Evolutionary conservation across 1,139 yeast genomes (phyloP), one percentile per base, ranked within the genome.

Genomic region (Geotrichum histeridarum): DNA sequence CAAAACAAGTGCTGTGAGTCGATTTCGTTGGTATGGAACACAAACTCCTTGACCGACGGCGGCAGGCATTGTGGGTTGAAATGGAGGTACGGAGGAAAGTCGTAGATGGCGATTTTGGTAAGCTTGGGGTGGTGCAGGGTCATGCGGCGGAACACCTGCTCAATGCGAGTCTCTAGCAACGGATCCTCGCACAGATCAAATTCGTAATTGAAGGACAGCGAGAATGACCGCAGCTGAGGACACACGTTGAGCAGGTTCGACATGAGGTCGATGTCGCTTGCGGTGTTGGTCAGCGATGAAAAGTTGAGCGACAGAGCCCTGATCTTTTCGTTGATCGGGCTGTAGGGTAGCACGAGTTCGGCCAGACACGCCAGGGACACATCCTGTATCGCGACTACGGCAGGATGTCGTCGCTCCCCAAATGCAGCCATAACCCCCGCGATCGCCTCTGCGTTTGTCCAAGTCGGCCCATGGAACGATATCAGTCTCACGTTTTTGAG

Each of bases 21-120:
- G 35, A 51, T 51, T 18, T 51, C 54, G 41, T 51, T 51, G 17
- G 54, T 47, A 35, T 51, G 54, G 14, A 51, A 51, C 7, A 48
- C 50, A 42, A 51, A 51, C 39, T 47, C 51, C 4, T 15, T 18
- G 11, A 47, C 27, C 2, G 54, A 51, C n/a, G 32, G 42, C 5
- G 50, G 50, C 14, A 51, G 37, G 15, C 54, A 51, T 12, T 15
- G 18, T 7, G 54, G 47, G 32, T 42, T 35, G 42, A 51, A 51
- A 17, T 46, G 50, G 38, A 51, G 30, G 41, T 51, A 51, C 1
- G 54, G 54, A 8, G 54, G 54, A 15, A 47, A 51, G 37, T 51
- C 54, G 39, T 37, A 37, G 39, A 37, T 37, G 15, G 39, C n/a
- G 31, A 39, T 41, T 5, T 46, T 30, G 33, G 41, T 35, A 3